These are phyloP conservation scores for Aureobasidium sp. DNA, from an alignment of 2,329 filamentous ascomycete genomes.

Conservation along the genomic window DNA sequence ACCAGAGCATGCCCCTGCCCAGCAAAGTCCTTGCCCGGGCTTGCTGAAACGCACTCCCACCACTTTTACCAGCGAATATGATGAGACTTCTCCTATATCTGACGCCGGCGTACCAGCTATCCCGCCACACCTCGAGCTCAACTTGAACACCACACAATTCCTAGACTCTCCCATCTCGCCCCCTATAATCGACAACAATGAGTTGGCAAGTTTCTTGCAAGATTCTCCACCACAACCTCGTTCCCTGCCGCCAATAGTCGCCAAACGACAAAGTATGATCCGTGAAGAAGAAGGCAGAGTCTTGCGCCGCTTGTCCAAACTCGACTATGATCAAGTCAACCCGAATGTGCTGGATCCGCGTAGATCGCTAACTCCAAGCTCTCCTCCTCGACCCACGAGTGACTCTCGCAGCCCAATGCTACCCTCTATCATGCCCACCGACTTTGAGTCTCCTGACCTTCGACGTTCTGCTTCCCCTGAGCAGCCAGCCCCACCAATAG, in stretches of 20 bases:
- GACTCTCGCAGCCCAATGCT: neutral
- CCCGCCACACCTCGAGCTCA: neutral
- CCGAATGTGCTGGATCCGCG: neutral
- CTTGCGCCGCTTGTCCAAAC: neutral
- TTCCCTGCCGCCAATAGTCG: neutral
- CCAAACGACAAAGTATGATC: neutral
- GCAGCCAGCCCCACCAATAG: neutral
- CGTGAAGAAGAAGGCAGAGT: slow-evolving; percentile 7
- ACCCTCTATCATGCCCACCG: neutral
- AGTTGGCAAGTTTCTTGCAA: neutral
- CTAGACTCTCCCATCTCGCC: neutral
- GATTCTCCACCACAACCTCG: slow-evolving; percentile 3
- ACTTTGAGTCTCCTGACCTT: neutral
- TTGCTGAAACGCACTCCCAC: slow-evolving; percentile 1
- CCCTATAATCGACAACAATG: neutral
- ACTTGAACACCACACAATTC: neutral
- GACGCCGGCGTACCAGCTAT: neutral
- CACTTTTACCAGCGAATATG: neutral
- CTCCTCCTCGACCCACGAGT: neutral
- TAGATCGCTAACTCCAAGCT: neutral
- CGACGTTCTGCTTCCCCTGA: neutral
- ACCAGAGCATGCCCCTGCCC: neutral
- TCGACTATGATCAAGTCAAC: neutral
- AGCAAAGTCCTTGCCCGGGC: neutral
- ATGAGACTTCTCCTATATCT: neutral